These are phyloP conservation scores for Phlebiopsis gigantea DNA, from an alignment of 768 basidiomycete species.

Conservation along the genomic window DNA sequence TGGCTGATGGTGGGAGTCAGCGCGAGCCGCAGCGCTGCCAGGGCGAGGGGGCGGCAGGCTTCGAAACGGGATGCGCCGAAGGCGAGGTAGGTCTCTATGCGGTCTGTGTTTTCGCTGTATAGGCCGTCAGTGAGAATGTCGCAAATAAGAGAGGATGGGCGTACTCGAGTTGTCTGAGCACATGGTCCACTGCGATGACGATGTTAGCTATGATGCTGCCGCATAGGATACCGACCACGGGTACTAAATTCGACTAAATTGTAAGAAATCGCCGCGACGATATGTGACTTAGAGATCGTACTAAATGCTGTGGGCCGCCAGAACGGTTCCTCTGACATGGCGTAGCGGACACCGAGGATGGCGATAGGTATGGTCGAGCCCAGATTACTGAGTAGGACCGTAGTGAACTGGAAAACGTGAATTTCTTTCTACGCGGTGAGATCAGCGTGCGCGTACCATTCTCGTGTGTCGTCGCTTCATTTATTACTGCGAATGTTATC, in stretches of 20 bases:
- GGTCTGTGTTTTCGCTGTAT: constrained; percentile 73
- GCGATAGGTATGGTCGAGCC: constrained; percentile 36
- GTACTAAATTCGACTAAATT: constrained; percentile 45
- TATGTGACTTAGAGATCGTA: constrained; percentile 29
- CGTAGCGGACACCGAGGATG: constrained; percentile 66
- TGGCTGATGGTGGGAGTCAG: constrained; percentile 79
- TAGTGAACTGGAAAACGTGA: constrained; percentile 1
- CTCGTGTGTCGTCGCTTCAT: constrained; percentile 72
- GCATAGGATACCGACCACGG: constrained; percentile 82
- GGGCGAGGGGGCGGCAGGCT: constrained; percentile 74
- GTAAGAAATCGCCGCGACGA: neutral
- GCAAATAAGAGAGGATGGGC: constrained; percentile 63
- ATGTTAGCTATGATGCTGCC: constrained; percentile 75
- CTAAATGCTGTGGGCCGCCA: constrained; percentile 84
- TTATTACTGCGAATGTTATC: constrained; percentile 48
- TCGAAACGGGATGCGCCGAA: constrained; percentile 83
- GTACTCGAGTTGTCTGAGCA: constrained; percentile 74
- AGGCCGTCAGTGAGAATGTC: constrained; percentile 51
- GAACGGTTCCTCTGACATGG: constrained; percentile 74
- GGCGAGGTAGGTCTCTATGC: constrained; percentile 79
- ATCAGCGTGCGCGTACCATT: constrained; percentile 32
- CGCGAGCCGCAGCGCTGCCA: constrained; percentile 74
- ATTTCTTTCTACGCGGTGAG: neutral
- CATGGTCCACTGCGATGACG: constrained; percentile 61
- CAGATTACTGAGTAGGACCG: constrained; percentile 9